Conservation (phyloP, 1,284 basidiomycete species). For the Leucoagaricus sp. region DNA sequence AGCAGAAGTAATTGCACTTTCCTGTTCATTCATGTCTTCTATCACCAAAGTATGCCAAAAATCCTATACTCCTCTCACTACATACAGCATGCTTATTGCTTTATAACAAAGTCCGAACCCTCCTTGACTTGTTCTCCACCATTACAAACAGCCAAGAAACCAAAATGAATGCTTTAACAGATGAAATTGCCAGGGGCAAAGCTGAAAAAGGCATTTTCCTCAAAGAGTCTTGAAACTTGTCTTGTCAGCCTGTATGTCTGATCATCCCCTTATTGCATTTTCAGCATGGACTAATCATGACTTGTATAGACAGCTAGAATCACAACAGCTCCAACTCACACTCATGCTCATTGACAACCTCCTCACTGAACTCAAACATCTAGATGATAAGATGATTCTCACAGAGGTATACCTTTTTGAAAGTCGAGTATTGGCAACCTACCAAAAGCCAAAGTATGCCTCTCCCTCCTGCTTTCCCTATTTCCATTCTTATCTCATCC, state of each 20-base stretch:
- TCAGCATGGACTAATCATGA: neutral
- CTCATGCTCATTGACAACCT: constrained; percentile 83
- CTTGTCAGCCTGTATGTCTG: constrained; percentile 78
- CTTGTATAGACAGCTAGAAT: constrained; percentile 68
- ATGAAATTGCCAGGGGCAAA: constrained; percentile 95
- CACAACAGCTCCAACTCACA: constrained; percentile 78
- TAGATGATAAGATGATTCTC: constrained; percentile 98
- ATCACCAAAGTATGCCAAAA: constrained; percentile 82
- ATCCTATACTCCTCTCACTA: neutral
- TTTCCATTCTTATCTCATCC: neutral
- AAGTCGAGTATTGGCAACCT: constrained; percentile 91
- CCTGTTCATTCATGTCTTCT: constrained; percentile 89
- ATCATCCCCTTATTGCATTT: neutral
- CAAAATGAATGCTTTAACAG: constrained; percentile 87
- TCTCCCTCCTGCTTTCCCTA: neutral
- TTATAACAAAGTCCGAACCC: constrained; percentile 73
- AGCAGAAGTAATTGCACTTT: constrained; percentile 85
- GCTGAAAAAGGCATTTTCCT: constrained; percentile 93
- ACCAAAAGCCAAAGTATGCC: constrained; percentile 84
- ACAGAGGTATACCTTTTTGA: constrained; percentile 97
- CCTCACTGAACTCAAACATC: constrained; percentile 86
- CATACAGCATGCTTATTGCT: constrained; percentile 10
- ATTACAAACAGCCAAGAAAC: constrained; percentile 77
- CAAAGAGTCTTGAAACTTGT: constrained; percentile 87
- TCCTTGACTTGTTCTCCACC: constrained; percentile 85